phyloP scores from a whole-genome alignment of 805 yeast species.

The Lachancea sp. region DNA sequence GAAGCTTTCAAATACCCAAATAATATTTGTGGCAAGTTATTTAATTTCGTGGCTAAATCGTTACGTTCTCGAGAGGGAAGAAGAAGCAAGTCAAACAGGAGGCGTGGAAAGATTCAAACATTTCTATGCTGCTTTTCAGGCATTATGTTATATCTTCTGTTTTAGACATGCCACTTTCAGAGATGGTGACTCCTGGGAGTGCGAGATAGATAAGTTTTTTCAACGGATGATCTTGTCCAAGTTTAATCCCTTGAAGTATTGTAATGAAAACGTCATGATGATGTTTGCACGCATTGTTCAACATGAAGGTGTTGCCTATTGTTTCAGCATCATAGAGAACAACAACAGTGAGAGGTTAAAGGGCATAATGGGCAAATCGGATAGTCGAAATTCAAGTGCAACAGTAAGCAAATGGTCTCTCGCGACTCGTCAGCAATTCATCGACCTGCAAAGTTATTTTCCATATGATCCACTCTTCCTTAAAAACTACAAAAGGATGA shows the following conservation, averaged over 20 bases:
- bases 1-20: slow-evolving; percentile 60
- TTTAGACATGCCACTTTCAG: slow-evolving; percentile 66
- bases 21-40: slow-evolving; percentile 75
- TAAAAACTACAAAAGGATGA: slow-evolving; percentile 48
- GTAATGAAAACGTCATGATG: slow-evolving; percentile 87
- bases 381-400: slow-evolving; percentile 13
- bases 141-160: slow-evolving; percentile 84
- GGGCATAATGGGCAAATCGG: slow-evolving; percentile 36
- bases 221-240: slow-evolving; percentile 78
- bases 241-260: slow-evolving; percentile 88
- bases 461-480: slow-evolving; percentile 91
- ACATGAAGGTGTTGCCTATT: slow-evolving; percentile 82
- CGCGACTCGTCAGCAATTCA: slow-evolving; percentile 69
- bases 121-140: slow-evolving; percentile 87
- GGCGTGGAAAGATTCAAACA: slow-evolving; percentile 91
- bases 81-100: slow-evolving; percentile 57
- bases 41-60: slow-evolving; percentile 77
- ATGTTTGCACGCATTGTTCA: slow-evolving; percentile 93
- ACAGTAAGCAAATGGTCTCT: slow-evolving; percentile 34
- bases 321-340: slow-evolving; percentile 87
- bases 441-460: slow-evolving; percentile 88
- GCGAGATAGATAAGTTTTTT: slow-evolving; percentile 76
- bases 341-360: slow-evolving; percentile 52
- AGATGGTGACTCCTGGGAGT: slow-evolving; percentile 56
- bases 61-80: slow-evolving; percentile 77